Conservation (phyloP, 2,329 filamentous ascomycete species). For the Colletotrichum karsti region DNA sequence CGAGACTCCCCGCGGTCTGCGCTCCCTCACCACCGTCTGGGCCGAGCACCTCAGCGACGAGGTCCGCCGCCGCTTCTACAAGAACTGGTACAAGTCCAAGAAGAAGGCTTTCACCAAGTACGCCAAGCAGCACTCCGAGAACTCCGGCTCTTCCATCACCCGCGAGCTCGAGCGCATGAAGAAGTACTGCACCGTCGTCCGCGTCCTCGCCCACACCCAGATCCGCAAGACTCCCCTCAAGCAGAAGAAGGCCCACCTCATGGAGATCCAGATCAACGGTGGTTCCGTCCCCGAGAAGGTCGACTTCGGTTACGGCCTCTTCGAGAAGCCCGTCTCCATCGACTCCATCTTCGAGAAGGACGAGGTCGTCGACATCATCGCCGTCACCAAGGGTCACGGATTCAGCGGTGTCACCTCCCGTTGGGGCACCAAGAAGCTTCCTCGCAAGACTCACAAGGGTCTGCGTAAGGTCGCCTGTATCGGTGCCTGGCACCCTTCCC, state of each 20-base stretch:
- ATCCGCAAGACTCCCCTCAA: constrained; percentile 99
- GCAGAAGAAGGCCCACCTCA: constrained; percentile 99
- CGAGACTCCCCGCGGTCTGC: constrained; percentile 98
- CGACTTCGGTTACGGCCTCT: constrained; percentile 91
- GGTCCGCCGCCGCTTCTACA: constrained; percentile 99
- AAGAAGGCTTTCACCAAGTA: constrained; percentile 99
- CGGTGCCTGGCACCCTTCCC: constrained; percentile 99
- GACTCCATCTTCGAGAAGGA: constrained; percentile 97
- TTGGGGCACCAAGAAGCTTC: constrained; percentile 99
- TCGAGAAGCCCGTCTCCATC: constrained; percentile 98
- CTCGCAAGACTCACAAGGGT: constrained; percentile 99
- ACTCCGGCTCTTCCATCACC: constrained; percentile 87
- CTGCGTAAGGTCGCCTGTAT: constrained; percentile 99
- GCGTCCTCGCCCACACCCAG: constrained; percentile 98
- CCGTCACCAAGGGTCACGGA: constrained; percentile 99
- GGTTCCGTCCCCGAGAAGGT: constrained; percentile 97
- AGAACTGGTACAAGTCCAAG: constrained; percentile 99
- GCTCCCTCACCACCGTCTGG: constrained; percentile 99
- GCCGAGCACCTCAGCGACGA: constrained; percentile 99
- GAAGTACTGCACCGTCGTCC: constrained; percentile 99
- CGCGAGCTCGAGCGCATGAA: constrained; percentile 99
- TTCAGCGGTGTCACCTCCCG: constrained; percentile 96
- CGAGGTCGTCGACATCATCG: constrained; percentile 99
- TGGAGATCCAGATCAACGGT: constrained; percentile 99
- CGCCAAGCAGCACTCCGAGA: constrained; percentile 99